phyloP scores from a whole-genome alignment of 2,329 filamentous ascomycete species.

The Talaromyces rugulosus region DNA sequence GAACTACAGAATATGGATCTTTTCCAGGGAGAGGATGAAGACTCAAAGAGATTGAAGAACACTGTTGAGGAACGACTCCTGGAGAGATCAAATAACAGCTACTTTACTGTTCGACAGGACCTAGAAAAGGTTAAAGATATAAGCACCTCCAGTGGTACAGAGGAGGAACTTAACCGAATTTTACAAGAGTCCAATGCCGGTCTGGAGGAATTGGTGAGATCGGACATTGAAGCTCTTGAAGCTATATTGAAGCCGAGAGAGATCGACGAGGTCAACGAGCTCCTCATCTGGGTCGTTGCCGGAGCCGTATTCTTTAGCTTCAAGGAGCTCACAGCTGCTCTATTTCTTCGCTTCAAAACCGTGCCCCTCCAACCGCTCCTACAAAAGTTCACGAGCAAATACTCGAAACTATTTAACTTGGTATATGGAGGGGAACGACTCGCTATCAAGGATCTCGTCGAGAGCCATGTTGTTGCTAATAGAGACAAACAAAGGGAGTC shows the following conservation, averaged over 20 bases:
- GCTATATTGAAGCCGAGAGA: not conserved
- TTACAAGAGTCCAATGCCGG: not conserved
- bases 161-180: not conserved
- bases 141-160: not conserved
- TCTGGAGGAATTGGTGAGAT: not conserved
- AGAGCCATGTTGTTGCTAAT: not conserved
- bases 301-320: not conserved
- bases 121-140: not conserved
- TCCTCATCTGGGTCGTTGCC: not conserved
- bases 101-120: not conserved
- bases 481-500: not conserved
- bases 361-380: not conserved
- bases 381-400: not conserved
- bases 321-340: not conserved
- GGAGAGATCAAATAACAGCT: not conserved
- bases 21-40: not conserved
- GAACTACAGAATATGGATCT: not conserved
- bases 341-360: not conserved
- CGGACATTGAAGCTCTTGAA: not conserved
- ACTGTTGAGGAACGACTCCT: not conserved
- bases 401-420: not conserved
- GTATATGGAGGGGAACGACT: not conserved
- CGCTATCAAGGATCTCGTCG: not conserved
- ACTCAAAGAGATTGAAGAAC: slow-evolving; percentile 2
- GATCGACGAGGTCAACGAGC: slow-evolving; percentile 1